phyloP scores from a whole-genome alignment of 306 rosid genomes.

The Canavalia ensiformis region DNA sequence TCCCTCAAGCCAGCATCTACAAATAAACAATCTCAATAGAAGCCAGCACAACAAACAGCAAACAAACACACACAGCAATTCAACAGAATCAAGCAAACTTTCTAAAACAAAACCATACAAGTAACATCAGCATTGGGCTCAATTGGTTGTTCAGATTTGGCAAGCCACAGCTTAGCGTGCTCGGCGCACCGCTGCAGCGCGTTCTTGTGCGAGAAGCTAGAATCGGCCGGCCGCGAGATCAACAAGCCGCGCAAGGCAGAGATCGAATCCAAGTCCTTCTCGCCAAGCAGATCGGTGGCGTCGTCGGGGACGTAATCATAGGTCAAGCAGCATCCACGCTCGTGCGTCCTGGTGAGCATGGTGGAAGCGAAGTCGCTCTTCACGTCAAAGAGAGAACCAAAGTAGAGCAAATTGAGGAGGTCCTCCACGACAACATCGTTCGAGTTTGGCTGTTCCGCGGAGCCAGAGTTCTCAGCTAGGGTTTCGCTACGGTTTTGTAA shows the following conservation, averaged over 20 bases:
- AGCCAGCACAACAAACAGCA: background rate
- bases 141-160: conserved; percentile 70
- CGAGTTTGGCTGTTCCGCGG: background rate
- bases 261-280: conserved; percentile 86
- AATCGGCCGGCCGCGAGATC: conserved; percentile 82
- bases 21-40: background rate
- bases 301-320: conserved; percentile 96
- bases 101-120: conserved; percentile 56
- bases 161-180: conserved; percentile 91
- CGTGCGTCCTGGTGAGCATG: conserved; percentile 88
- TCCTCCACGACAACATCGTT: conserved; percentile 64
- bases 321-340: conserved; percentile 93
- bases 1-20: conserved; percentile 86
- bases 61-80: background rate
- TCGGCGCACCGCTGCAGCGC: conserved; percentile 84
- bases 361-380: conserved; percentile 86
- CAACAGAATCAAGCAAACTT: background rate
- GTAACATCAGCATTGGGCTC: conserved; percentile 71
- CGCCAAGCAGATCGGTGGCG: conserved; percentile 91
- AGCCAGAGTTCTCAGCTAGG: conserved; percentile 20
- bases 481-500: conserved; percentile 47
- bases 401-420: conserved; percentile 83
- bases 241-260: conserved; percentile 70
- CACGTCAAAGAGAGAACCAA: conserved; percentile 90
- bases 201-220: conserved; percentile 85